These are phyloP conservation scores for Alternaria hordeiaustralica DNA, from an alignment of 2,329 filamentous ascomycete genomes.

Conservation along the genomic window DNA sequence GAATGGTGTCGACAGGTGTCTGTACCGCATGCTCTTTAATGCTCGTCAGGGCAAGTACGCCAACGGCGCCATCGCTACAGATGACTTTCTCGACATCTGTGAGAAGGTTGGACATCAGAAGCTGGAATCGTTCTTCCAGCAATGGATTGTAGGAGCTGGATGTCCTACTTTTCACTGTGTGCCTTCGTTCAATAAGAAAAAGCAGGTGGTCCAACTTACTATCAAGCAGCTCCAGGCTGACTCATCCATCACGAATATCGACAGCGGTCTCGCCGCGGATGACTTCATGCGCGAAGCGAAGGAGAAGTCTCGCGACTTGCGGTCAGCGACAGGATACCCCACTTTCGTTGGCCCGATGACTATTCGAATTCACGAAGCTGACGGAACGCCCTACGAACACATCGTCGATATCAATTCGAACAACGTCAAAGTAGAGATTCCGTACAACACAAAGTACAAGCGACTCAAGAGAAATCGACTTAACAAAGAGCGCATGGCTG, in stretches of 20 bases:
- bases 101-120: constrained; percentile 89
- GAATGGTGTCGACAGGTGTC: constrained; percentile 81
- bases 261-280: constrained; percentile 64
- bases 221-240: constrained; percentile 69
- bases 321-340: constrained; percentile 72
- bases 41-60: constrained; percentile 80
- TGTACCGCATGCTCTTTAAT: constrained; percentile 84
- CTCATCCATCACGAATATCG: constrained; percentile 33
- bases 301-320: constrained; percentile 74
- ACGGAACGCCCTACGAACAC: constrained; percentile 97
- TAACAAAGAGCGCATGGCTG: constrained; percentile 77
- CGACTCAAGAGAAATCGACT: constrained; percentile 86
- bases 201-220: constrained; percentile 89
- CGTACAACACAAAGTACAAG: constrained; percentile 99
- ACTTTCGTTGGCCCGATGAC: constrained; percentile 97
- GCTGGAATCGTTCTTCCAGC: constrained; percentile 88
- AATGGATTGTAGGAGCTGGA: constrained; percentile 89
- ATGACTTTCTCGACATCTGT: constrained; percentile 80
- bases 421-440: constrained; percentile 86
- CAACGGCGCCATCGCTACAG: constrained; percentile 73
- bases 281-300: constrained; percentile 86
- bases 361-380: constrained; percentile 95
- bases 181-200: constrained; percentile 97
- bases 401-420: constrained; percentile 94
- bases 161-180: constrained; percentile 87